A percentile compares a stretch with the other conserved stretches of the same genome.
Conservation (phyloP, 345 rosid species). For the Gossypium longicalyx region DNA sequence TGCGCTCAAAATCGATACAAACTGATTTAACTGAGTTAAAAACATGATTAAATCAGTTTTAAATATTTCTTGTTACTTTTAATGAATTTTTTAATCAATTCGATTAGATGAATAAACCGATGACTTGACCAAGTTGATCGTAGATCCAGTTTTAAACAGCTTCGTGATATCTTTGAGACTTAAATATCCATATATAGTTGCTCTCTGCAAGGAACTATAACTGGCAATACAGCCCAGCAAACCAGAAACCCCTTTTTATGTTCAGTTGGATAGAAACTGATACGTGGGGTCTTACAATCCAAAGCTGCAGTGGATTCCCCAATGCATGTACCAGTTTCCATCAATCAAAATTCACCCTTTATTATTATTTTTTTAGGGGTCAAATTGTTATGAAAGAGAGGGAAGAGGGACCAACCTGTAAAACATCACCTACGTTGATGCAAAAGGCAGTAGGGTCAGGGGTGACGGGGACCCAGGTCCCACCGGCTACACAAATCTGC, state of each 20-base stretch:
- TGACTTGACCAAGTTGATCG: too few relatives aligned
- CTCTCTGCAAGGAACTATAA: background rate
- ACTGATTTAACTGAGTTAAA: too few relatives aligned
- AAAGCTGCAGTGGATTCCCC: background rate
- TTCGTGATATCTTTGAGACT: background rate
- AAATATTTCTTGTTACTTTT: too few relatives aligned
- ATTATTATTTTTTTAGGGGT: too few relatives aligned
- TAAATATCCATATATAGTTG: background rate
- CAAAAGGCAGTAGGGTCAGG: conserved; percentile 74
- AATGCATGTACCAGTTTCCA: background rate
- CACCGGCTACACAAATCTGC: conserved; percentile 51
- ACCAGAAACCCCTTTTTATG: background rate
- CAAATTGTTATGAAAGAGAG: background rate
- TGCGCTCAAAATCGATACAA: accelerated
- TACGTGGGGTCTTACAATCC: background rate
- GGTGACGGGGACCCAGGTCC: conserved; percentile 74
- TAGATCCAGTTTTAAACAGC: background rate
- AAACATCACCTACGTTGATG: conserved; percentile 78
- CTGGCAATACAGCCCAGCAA: background rate
- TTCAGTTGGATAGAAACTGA: background rate
- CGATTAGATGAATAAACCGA: too few relatives aligned
- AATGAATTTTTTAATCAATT: too few relatives aligned
- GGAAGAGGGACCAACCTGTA: conserved; percentile 48
- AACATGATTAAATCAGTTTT: too few relatives aligned
- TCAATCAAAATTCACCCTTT: conserved; percentile 7